Evolutionary conservation across 2,329 filamentous ascomycete species (phyloP), one percentile per base, ranked within the genome.

Genomic region (Trichocomaceae sp.): DNA sequence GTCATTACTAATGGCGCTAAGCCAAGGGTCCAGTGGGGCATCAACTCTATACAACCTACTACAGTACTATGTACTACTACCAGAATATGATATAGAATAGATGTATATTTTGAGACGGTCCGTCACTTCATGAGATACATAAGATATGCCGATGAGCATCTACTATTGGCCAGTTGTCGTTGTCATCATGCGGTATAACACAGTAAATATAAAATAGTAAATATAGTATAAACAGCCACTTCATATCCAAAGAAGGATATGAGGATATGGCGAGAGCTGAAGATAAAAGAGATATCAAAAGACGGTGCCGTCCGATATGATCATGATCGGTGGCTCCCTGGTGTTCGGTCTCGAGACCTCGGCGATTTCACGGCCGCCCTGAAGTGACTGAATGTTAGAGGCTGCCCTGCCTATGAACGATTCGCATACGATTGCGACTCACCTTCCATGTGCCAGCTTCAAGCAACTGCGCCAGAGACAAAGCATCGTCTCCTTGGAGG

Each of bases 401-500:
- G 19, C 42, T 20, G 13, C n/a, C n/a, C n/a, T n/a, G n/a, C n/a
- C n/a, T n/a, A n/a, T n/a, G n/a, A n/a, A n/a, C n/a, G n/a, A n/a
- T n/a, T n/a, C n/a, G 5, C 10, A 9, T 5, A 17, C 20, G 41
- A 23, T 15, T 20, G 26, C 19, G 56, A 63, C 82, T 74, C 72
- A 93, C 91, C 87, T 97, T 97, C 92, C 93, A 99, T 67, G 89
- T 95, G 50, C 93, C 93, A 13, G 92, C 93, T 72, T 97, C 93
- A 17, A 99, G 79, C 76, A 99, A 83, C 70, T 99, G 93, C 5
- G 91, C 84, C 62, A 97, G 73, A 41, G 78, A 88, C 68, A 99
- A 74, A 62, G 79, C 78, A 61, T 92, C 83, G 37, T 82, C 76
- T 3, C 87, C 89, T 7, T 77, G 79, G 41, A 96, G 73, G 54